Evolutionary conservation across 306 rosid genomes (phyloP), one percentile per base, ranked within the genome.

Genomic region (Vigna unguiculata): DNA sequence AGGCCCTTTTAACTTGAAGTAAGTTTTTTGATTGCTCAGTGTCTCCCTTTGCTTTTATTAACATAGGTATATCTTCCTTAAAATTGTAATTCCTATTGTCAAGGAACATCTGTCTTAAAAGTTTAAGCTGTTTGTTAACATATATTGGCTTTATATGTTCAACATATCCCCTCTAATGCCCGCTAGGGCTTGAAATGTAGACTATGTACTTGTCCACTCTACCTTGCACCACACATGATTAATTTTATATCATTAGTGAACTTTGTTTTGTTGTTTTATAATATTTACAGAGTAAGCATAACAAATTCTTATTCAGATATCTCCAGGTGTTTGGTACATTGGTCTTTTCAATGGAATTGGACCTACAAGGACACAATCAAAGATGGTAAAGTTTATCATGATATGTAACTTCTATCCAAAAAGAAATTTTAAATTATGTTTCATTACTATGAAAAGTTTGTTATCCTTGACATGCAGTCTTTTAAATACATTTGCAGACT

Each of bases 271-370:
- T 49, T 52, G 25, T 21, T 71, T 64, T 24, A 21, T 30, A 69
- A 13, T 53, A 46, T 64, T 49, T 53, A 62, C 15, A 57, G 32
- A 66, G 17, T 59, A 74, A 71, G 63, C 62, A 51, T 49, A 46
- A 66, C 68, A 28, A 69, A 49, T 61, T 74, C 41, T 74, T 81
- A 16, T 90, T 76, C 89, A 90, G 97, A 93, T 93, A 83, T 81
- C 94, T 85, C 90, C 96, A 69, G 97, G 97, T 68, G 91, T 81
- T 78, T 93, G 93, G 91, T 90, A 87, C 76, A 85, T 93, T 60
- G 97, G 97, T 71, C 88, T 93, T 74, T 93, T 93, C 90, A 93
- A 93, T 77, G 97, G 97, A 80, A 82, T 93, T 65, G 97, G 96
- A 77, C 75, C 92, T 53, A 71, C 89, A 54, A 86, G 96, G 82